Conservation (phyloP, 202 grass and related monocot species). For the Zizania palustris region DNA sequence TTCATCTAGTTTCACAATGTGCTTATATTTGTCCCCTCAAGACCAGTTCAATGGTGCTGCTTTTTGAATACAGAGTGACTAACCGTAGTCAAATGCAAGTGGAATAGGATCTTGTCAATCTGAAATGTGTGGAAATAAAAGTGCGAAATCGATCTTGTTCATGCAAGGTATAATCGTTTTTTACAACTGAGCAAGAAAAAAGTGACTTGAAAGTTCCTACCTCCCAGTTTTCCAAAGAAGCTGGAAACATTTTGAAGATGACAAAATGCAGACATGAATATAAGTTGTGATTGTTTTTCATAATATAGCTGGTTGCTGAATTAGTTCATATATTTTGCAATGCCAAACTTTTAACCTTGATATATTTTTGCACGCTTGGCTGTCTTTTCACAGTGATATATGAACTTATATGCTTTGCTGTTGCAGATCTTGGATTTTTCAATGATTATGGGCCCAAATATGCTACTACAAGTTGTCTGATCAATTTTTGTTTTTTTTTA, state of each 20-base stretch:
- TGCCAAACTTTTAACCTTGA: background rate
- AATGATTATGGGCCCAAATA: background rate
- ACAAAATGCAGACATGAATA: background rate
- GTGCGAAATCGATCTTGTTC: constrained; percentile 18
- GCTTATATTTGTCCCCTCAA: background rate
- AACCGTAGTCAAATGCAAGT: background rate
- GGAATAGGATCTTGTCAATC: constrained; percentile 26
- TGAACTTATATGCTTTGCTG: background rate
- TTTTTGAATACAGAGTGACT: background rate
- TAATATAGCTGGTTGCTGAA: background rate
- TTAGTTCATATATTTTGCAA: background rate
- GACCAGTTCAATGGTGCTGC: background rate
- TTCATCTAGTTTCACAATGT: background rate
- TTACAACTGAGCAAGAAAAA: background rate
- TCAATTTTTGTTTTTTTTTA: background rate
- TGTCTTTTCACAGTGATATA: background rate
- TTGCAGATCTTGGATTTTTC: background rate
- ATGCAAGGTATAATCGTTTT: too few relatives aligned
- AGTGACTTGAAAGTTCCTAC: background rate
- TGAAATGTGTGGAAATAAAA: constrained; percentile 3
- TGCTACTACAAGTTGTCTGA: background rate
- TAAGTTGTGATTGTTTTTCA: background rate
- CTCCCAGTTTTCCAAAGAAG: background rate
- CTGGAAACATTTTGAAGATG: background rate
- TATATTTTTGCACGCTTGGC: background rate